Base-by-base conservation (phyloP, 1,139 yeast genomes). In the Eremothecium cymbalariae region DNA sequence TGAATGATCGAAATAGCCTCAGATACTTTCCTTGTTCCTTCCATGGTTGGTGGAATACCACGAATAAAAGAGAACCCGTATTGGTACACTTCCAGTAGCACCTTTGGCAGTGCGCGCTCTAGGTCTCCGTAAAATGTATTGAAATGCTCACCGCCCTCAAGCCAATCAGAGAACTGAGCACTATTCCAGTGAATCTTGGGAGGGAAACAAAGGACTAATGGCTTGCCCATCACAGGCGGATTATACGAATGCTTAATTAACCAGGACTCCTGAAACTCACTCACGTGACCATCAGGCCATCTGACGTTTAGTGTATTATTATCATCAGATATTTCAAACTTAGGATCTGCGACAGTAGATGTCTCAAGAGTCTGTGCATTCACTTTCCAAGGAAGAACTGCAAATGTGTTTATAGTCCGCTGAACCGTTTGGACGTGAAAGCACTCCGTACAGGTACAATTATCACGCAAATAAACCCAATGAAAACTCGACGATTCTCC, bases 61-160 rank as follows among this genome's bases (percentile, higher is more conserved):
- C 75, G 70, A 29, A 80, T 70, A 42, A 78, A 63, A 35, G 81
- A 70, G 51, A 79, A 79, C 1, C 90, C 90, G 49, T 68, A 67
- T 36, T 63, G 57, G 38, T 77, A 67, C 75, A 85, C 75, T 33
- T 74, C 77, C 18, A 64, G 65, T 16, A 77, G 68, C 2, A 76
- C 77, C 2, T 36, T 40, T 4, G 33, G 32, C 18, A 33, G 14
- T 4, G 9, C 16, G 11, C 35, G 31, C 13, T 46, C 43, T 1
- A 31, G 26, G 28, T 45, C 36, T 9, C 11, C 66, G 4, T 58
- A 59, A 6, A 62, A 50, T 52, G 54, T 78, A 25, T 72, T 70
- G 3, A 77, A 79, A 2, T 51, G 44, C 2, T 88, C 86, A 42
- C 70, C 51, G n/a, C 55, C 14, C 4, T 21, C 19, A 4, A 9